Percentiles rank a stretch among this genome's conserved stretches.
phyloP scores from a whole-genome alignment of 305 asterid species.

The Rubia peregrina region DNA sequence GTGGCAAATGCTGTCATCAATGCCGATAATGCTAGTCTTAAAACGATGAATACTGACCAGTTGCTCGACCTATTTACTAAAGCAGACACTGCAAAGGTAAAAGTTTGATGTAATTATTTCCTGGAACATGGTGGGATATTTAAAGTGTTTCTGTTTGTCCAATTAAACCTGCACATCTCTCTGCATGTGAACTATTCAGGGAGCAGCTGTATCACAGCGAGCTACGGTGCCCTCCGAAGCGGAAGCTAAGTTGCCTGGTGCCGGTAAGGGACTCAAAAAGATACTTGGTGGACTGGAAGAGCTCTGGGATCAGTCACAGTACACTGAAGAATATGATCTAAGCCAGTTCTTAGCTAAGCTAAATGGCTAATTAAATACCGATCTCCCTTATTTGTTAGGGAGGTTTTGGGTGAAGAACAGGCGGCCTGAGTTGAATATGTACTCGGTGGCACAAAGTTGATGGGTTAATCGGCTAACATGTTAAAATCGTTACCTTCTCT shows the following conservation, averaged over 20 bases:
- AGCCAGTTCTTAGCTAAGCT: slow-evolving; percentile 76
- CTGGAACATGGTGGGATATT: not conserved
- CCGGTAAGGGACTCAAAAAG: slow-evolving; percentile 75
- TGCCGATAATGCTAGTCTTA: slow-evolving; percentile 95
- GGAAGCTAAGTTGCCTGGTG: slow-evolving; percentile 51
- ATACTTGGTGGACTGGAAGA: slow-evolving; percentile 94
- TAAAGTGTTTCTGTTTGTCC: not conserved
- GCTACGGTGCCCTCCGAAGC: slow-evolving; percentile 36
- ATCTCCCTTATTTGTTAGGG: slow-evolving; percentile 9
- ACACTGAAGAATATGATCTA: slow-evolving; percentile 89
- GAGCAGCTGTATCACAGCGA: slow-evolving; percentile 34
- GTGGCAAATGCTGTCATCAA: slow-evolving; percentile 94
- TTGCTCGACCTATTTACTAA: slow-evolving; percentile 92
- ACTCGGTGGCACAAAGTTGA: not conserved
- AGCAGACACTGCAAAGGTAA: slow-evolving; percentile 77
- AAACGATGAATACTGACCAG: slow-evolving; percentile 96
- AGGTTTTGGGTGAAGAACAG: slow-evolving; percentile 20
- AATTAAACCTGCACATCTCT: not conserved
- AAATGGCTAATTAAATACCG: slow-evolving; percentile 42
- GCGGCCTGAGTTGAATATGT: not conserved
- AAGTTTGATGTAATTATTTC: not conserved
- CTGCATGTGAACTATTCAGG: slow-evolving; percentile 37
- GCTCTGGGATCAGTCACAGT: slow-evolving; percentile 99
- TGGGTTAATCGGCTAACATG: slow-evolving; percentile 30
- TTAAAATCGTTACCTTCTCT: slow-evolving; percentile 37